These are phyloP conservation scores for Rhizopogon vulgaris DNA, from an alignment of 768 basidiomycete genomes.

Conservation along the genomic window DNA sequence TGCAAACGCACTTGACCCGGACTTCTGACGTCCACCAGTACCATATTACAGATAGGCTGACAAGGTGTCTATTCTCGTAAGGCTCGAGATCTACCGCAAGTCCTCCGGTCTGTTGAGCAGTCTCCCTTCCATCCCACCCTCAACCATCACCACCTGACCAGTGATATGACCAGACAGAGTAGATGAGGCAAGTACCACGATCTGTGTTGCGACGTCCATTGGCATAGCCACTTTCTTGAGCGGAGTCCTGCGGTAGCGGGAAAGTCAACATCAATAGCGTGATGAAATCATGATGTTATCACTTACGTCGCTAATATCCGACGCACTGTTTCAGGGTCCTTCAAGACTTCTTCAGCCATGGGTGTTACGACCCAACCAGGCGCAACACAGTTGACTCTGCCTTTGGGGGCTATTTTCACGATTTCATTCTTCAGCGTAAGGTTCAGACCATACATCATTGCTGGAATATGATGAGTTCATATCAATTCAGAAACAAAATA, in stretches of 20 bases:
- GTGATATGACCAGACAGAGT: constrained; percentile 64
- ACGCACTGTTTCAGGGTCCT: constrained; percentile 48
- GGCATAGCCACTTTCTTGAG: constrained; percentile 63
- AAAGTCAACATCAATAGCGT: background rate
- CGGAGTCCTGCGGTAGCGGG: constrained; percentile 43
- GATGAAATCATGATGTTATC: background rate
- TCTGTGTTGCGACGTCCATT: constrained; percentile 58
- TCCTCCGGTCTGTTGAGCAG: constrained; percentile 39
- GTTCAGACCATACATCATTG: constrained; percentile 68
- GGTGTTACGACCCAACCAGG: constrained; percentile 68
- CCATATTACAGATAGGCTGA: background rate
- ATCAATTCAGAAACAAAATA: background rate
- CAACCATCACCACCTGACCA: constrained; percentile 65
- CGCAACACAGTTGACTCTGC: constrained; percentile 63
- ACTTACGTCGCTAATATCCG: constrained; percentile 63
- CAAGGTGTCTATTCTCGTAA: background rate
- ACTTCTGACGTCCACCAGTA: no score
- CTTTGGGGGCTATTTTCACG: constrained; percentile 65
- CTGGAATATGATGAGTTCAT: constrained; percentile 22
- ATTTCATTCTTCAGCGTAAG: constrained; percentile 75
- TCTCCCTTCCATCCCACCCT: constrained; percentile 78
- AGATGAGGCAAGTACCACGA: constrained; percentile 55
- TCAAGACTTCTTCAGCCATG: constrained; percentile 52
- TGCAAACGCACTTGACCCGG: background rate
- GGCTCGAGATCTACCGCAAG: constrained; percentile 3